phyloP scores from a whole-genome alignment of 1,284 basidiomycete genomes.

The Trichosporon coremiiforme region DNA sequence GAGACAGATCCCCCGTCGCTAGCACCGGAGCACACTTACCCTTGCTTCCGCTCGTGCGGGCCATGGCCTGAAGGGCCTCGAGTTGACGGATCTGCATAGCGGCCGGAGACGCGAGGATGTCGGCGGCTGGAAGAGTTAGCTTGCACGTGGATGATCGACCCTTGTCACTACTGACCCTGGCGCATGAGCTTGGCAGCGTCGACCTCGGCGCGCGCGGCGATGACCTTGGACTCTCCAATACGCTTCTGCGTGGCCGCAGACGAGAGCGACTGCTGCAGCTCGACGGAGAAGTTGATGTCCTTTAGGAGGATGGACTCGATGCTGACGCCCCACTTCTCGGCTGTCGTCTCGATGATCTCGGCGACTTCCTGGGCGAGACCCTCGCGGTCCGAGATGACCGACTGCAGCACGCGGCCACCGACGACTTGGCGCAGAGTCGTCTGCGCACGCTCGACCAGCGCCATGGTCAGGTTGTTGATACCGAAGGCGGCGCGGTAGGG shows the following conservation, averaged over 20 bases:
- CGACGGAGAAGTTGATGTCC: slow-evolving; percentile 82
- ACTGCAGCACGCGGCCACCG: slow-evolving; percentile 71
- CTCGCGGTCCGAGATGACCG: slow-evolving; percentile 74
- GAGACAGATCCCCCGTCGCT: slow-evolving; percentile 50
- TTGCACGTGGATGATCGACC: neutral
- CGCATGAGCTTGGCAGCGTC: slow-evolving; percentile 92
- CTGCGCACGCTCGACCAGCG: slow-evolving; percentile 89
- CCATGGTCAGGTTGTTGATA: slow-evolving; percentile 81
- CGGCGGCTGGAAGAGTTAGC: slow-evolving; percentile 39
- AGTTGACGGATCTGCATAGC: slow-evolving; percentile 97
- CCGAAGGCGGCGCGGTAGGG: slow-evolving; percentile 87
- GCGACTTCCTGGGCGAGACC: slow-evolving; percentile 94
- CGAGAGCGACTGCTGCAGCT: slow-evolving; percentile 87
- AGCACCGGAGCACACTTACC: slow-evolving; percentile 66
- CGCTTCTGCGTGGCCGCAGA: slow-evolving; percentile 89
- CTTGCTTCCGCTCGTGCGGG: slow-evolving; percentile 76
- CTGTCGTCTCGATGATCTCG: slow-evolving; percentile 71
- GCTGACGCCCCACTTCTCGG: slow-evolving; percentile 83
- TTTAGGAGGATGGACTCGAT: slow-evolving; percentile 84
- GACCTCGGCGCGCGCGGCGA: slow-evolving; percentile 93
- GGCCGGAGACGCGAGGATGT: slow-evolving; percentile 82
- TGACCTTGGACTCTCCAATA: slow-evolving; percentile 89
- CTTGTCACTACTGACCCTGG: slow-evolving; percentile 49
- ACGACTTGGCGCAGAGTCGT: slow-evolving; percentile 94
- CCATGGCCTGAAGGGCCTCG: slow-evolving; percentile 75